Evolutionary conservation across 2,329 filamentous ascomycete genomes (phyloP).

Genomic region (Colletotrichum zoysiae): DNA sequence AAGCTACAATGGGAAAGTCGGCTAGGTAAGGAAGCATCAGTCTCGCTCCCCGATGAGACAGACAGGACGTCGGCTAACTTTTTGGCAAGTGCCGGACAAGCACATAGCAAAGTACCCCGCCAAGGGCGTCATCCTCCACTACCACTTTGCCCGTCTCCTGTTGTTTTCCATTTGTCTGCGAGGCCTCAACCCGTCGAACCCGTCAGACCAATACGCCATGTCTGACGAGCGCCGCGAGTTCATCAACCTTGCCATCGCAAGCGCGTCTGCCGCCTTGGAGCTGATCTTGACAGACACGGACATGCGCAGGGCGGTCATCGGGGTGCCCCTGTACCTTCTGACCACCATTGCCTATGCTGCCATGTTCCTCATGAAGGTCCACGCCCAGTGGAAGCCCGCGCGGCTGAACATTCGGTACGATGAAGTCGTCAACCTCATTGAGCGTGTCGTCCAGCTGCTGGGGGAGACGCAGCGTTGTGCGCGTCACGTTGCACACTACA

Average conservation of each 20-base stretch:
- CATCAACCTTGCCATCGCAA: slow-evolving; percentile 56
- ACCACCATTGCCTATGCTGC: slow-evolving; percentile 51
- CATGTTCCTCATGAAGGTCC: slow-evolving; percentile 51
- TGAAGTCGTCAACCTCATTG: slow-evolving; percentile 47
- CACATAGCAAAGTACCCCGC: slow-evolving; percentile 62
- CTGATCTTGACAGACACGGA: slow-evolving; percentile 49
- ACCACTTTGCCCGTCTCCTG: slow-evolving; percentile 63
- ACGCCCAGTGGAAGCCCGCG: slow-evolving; percentile 48
- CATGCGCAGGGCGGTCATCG: slow-evolving; percentile 49
- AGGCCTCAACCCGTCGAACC: slow-evolving; percentile 45
- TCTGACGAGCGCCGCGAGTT: slow-evolving; percentile 59
- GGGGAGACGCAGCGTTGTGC: slow-evolving; percentile 46
- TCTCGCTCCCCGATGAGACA: slow-evolving; percentile 5
- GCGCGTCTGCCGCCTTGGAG: slow-evolving; percentile 48
- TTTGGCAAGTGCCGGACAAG: slow-evolving; percentile 55
- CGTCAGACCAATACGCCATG: slow-evolving; percentile 54
- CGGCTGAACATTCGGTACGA: slow-evolving; percentile 48
- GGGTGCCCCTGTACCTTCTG: slow-evolving; percentile 50
- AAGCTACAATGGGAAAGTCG: slow-evolving; percentile 52
- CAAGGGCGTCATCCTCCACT: slow-evolving; percentile 63
- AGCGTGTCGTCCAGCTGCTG: slow-evolving; percentile 46
- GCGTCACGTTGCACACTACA: slow-evolving; percentile 49
- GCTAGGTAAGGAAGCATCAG: slow-evolving; percentile 47
- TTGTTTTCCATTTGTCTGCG: slow-evolving; percentile 63
- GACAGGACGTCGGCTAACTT: background rate